Percentiles rank a stretch among this genome's conserved stretches.
These are phyloP conservation scores for Suillus cothurnatus DNA, from an alignment of 768 basidiomycete species.

Conservation along the genomic window DNA sequence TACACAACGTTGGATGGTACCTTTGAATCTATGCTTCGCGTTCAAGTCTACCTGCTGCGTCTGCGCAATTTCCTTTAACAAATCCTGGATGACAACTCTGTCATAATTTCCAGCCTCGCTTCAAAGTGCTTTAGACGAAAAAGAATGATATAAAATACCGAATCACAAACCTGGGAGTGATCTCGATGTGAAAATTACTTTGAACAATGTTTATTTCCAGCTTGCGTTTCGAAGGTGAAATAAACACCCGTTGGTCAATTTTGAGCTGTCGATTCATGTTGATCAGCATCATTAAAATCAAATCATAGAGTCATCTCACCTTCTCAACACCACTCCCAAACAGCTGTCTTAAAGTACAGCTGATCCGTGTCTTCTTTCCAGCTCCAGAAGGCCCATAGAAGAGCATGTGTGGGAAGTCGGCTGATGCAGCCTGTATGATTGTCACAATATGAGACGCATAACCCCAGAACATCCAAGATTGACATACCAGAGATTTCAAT, in stretches of 20 bases:
- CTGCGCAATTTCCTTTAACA: slow-evolving; percentile 97
- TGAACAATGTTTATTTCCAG: slow-evolving; percentile 96
- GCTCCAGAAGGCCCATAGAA: slow-evolving; percentile 98
- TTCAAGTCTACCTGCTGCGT: slow-evolving; percentile 97
- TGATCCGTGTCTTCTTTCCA: slow-evolving; percentile 97
- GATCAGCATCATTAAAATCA: neutral
- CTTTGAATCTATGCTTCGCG: slow-evolving; percentile 97
- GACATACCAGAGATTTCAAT: slow-evolving; percentile 73
- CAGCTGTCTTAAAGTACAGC: slow-evolving; percentile 82
- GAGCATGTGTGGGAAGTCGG: slow-evolving; percentile 96
- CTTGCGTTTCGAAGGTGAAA: slow-evolving; percentile 92
- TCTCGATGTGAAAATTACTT: slow-evolving; percentile 97
- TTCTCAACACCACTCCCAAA: slow-evolving; percentile 95
- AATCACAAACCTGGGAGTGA: slow-evolving; percentile 83
- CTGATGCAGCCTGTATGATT: slow-evolving; percentile 67
- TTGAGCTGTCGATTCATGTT: slow-evolving; percentile 65
- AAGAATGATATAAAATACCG: neutral
- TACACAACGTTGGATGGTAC: slow-evolving; percentile 39
- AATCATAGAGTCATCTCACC: slow-evolving; percentile 42
- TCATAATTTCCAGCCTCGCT: slow-evolving; percentile 98
- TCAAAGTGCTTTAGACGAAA: slow-evolving; percentile 11
- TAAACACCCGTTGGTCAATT: slow-evolving; percentile 95
- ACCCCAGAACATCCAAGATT: neutral
- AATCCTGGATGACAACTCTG: slow-evolving; percentile 92
- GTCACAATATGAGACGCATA: neutral